Base-by-base conservation (phyloP, 2,329 filamentous ascomycete genomes). In the Fusarium armeniacum region DNA sequence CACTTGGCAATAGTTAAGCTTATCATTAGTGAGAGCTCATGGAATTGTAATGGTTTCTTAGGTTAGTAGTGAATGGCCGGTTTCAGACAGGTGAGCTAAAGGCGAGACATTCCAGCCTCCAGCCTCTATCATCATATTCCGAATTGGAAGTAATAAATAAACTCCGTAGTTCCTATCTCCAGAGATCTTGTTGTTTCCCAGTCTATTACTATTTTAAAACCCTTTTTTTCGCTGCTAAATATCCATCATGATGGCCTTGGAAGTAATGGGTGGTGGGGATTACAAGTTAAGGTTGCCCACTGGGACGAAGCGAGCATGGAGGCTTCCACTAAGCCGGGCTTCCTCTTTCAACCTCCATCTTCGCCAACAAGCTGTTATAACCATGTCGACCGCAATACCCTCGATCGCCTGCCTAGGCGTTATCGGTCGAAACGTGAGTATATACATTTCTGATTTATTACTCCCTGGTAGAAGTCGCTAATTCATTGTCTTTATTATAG, bases 341-440 rank as follows among this genome's bases (percentile, higher is more conserved):
- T 61, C 60, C 40, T 51, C 65, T 54, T 62, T 58, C 46, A 68
- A 69, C 65, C 45, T 71, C 44, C 58, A 69, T 46, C 65, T 61
- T 58, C 59, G 44, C 26, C 61, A 56, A 53, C 26, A 46, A 47
- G 55, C 65, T 51, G 46, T 47, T 53, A 47, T 73, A 65, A 71
- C 65, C 73, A 90, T 89, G 87, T 85, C 88, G 73, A 84, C 86
- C 71, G 82, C 87, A 59, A 87, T 89, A 75, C 91, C 95, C 32
- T 93, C 91, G 36, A 96, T 98, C 80, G 94, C 93, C 80, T 97
- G 94, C 78, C 90, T 99, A 75, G 94, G 94, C 80, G 86, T 98
- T 54, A 97, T 99, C 75, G 95, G 96, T 73, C 94, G 96, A 82
- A 92, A 97, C 80, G 94, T 97, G 85, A 74, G 86, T 78, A 35